These are phyloP conservation scores for Citrullus amarus DNA, from an alignment of 306 rosid species.

Conservation along the genomic window DNA sequence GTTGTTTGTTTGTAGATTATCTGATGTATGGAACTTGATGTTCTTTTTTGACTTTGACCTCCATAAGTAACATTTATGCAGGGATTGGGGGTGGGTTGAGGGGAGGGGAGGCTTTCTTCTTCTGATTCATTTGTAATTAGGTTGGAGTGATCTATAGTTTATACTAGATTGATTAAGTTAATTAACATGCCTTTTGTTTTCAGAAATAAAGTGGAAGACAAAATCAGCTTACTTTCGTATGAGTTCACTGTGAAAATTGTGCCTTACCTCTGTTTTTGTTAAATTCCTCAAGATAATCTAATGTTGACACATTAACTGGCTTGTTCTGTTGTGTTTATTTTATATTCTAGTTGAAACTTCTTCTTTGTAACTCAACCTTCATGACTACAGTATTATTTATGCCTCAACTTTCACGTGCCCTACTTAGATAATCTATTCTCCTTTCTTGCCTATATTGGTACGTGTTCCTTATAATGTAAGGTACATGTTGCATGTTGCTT, in stretches of 20 bases:
- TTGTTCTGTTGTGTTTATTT: not conserved
- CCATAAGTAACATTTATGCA: not conserved
- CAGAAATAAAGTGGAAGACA: not conserved
- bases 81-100: not conserved
- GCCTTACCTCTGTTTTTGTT: not conserved
- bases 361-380: not conserved
- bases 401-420: not conserved
- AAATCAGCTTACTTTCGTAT: not conserved
- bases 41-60: not conserved
- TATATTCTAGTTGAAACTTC: not conserved
- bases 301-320: not conserved
- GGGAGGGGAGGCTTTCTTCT: not conserved
- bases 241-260: not conserved
- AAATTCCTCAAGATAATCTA: not conserved
- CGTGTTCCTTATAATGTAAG: not conserved
- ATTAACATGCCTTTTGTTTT: not conserved
- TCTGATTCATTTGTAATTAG: not conserved
- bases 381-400: not conserved
- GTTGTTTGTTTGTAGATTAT: not conserved
- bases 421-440: not conserved
- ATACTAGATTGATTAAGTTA: not conserved
- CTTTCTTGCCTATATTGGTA: not conserved
- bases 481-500: not conserved
- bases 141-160: not conserved
- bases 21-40: not conserved